Conservation (phyloP, 2,329 filamentous ascomycete species). For the Penicillium sp. region DNA sequence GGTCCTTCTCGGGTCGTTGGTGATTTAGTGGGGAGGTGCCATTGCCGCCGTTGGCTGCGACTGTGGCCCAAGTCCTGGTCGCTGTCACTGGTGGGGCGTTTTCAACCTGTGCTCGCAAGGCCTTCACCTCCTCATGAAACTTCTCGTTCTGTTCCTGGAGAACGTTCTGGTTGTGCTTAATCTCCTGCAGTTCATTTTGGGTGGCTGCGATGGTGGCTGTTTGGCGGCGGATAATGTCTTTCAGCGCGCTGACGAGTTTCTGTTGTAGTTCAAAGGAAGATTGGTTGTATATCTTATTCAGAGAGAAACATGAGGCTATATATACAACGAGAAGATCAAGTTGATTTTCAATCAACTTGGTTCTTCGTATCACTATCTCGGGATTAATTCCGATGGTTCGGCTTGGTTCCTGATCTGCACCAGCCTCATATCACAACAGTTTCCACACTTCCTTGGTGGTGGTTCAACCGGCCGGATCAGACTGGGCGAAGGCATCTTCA, state of each 20-base stretch:
- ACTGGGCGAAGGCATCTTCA: not conserved
- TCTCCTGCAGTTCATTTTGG: constrained; percentile 7
- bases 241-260: constrained; percentile 9
- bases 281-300: too few species aligned
- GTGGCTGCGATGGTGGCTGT: constrained; percentile 7
- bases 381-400: too few species aligned
- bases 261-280: too few species aligned
- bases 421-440: too few species aligned
- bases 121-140: constrained; percentile 6
- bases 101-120: constrained; percentile 5
- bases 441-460: constrained; percentile 11
- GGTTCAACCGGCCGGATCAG: not conserved
- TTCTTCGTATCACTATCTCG: too few species aligned
- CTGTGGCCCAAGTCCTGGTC: not conserved
- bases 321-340: too few species aligned
- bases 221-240: constrained; percentile 7
- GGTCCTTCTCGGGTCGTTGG: constrained; percentile 11
- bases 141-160: constrained; percentile 13
- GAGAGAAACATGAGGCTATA: too few species aligned
- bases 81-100: not conserved
- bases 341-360: too few species aligned
- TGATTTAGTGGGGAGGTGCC: not conserved
- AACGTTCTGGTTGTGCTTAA: constrained; percentile 13
- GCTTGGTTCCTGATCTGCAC: too few species aligned
- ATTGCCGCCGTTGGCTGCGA: constrained; percentile 1